Percentiles rank a stretch among this genome's conserved stretches.
Conservation (phyloP, 306 rosid genomes). For the Quercus ilex region DNA sequence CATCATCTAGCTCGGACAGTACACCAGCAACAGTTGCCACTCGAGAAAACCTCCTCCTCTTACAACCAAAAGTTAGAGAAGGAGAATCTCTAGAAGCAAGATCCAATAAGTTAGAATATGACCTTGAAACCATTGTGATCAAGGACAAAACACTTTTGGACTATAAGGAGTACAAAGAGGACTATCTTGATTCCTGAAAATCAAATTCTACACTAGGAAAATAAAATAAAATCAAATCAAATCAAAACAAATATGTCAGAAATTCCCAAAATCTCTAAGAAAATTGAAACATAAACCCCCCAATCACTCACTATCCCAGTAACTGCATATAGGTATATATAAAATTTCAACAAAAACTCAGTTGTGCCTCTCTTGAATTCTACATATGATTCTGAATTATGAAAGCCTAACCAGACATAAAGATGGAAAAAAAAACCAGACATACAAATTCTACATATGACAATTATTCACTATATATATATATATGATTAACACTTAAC, state of each 20-base stretch:
- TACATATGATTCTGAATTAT: not conserved
- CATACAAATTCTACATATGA: not conserved
- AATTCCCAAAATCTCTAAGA: conserved; percentile 26
- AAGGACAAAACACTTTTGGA: conserved; percentile 3
- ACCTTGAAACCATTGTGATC: conserved; percentile 67
- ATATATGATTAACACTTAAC: too few relatives aligned
- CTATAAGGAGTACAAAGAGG: conserved; percentile 17
- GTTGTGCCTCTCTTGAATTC: not conserved
- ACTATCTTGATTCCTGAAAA: conserved; percentile 21
- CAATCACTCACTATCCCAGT: not conserved
- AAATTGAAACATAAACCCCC: not conserved
- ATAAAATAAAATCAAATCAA: not conserved
- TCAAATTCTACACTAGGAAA: conserved; percentile 9
- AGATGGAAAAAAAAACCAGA: not conserved
- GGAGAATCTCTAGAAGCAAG: conserved; percentile 66
- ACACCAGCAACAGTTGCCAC: conserved; percentile 72
- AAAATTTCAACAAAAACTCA: not conserved
- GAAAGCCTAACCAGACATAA: not conserved
- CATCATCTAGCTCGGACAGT: conserved; percentile 75
- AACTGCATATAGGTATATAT: not conserved
- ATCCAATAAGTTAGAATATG: conserved; percentile 79
- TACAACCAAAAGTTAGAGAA: conserved; percentile 48
- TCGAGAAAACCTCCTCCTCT: conserved; percentile 70
- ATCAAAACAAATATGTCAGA: not conserved
- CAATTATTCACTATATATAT: not conserved